These are phyloP conservation scores for Lichtheimia corymbifera DNA, from an alignment of 371 early-diverging fungal genomes.

Conservation along the genomic window DNA sequence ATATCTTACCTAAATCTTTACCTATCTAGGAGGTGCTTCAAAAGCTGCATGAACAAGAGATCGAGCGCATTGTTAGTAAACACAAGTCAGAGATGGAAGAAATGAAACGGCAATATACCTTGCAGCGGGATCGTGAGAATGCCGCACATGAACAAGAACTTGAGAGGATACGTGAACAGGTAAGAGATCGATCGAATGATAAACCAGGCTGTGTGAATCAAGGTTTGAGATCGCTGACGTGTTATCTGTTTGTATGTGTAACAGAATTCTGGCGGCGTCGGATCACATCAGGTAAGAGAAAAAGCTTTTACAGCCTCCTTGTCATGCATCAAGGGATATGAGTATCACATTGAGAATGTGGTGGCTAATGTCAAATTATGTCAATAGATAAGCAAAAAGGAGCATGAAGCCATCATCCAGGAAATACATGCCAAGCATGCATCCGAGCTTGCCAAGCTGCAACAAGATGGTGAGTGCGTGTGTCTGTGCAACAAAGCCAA, in stretches of 20 bases:
- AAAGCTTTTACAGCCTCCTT: not conserved
- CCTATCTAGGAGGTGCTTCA: slow-evolving; percentile 18
- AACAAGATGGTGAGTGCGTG: not conserved
- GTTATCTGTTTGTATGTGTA: not conserved
- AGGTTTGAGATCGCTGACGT: not conserved
- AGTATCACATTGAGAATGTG: not conserved
- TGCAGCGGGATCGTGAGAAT: slow-evolving; percentile 14
- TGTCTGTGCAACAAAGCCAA: not conserved
- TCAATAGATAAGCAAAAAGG: not conserved
- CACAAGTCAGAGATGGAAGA: slow-evolving; percentile 22
- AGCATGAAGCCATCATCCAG: slow-evolving; percentile 8
- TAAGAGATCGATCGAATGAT: not conserved
- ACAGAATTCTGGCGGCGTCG: not conserved
- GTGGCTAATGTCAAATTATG: not conserved
- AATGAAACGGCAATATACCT: slow-evolving; percentile 14
- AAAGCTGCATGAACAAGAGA: slow-evolving; percentile 21
- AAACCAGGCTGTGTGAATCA: not conserved
- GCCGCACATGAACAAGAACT: slow-evolving; percentile 6
- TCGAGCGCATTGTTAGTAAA: slow-evolving; percentile 13
- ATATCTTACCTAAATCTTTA: not conserved
- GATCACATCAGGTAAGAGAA: not conserved
- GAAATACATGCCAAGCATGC: slow-evolving; percentile 4
- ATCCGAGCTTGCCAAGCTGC: not conserved
- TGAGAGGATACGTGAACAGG: not conserved
- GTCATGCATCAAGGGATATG: not conserved